phyloP scores from a whole-genome alignment of 2,329 filamentous ascomycete genomes.

The Raffaelea ambrosiae region DNA sequence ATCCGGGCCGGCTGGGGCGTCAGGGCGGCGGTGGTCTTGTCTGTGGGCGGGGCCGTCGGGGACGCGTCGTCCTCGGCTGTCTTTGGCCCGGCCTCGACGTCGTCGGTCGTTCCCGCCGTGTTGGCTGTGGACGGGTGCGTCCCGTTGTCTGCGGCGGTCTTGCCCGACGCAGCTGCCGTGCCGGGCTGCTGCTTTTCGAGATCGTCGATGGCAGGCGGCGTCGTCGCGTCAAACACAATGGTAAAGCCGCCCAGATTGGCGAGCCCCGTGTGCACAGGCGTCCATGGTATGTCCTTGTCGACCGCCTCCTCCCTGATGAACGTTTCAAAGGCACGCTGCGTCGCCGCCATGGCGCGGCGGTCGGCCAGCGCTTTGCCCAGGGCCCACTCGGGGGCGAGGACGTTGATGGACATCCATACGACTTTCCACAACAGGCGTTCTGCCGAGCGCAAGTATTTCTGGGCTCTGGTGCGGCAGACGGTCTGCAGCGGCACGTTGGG shows the following conservation, averaged over 20 bases:
- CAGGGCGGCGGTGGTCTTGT: no score
- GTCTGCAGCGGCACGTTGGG: constrained; percentile 27
- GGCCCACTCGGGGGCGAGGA: constrained; percentile 11
- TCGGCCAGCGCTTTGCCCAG: constrained; percentile 9
- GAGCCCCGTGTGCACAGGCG: constrained; percentile 7
- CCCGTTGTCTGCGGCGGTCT: no score
- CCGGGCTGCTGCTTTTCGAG: no score
- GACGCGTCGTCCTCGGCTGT: no score
- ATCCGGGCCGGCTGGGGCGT: no score
- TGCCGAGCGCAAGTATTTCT: not conserved
- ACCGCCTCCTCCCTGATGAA: not conserved
- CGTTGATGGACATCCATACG: constrained; percentile 10
- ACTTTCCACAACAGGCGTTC: constrained; percentile 2
- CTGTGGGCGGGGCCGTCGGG: no score
- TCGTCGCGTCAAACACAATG: not conserved
- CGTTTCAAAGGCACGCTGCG: not conserved
- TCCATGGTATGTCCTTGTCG: constrained; percentile 9
- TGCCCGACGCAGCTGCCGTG: no score
- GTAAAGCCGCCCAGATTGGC: constrained; percentile 11
- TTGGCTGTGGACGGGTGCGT: no score
- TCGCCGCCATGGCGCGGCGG: not conserved
- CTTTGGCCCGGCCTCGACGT: no score
- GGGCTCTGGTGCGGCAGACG: constrained; percentile 20
- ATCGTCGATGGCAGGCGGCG: not conserved
- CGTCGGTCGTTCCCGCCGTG: no score